Percentiles rank a stretch among this genome's conserved stretches.
Evolutionary conservation across 2,329 filamentous ascomycete genomes (phyloP).

Genomic region (Paraphaeosphaeria sporulosa): DNA sequence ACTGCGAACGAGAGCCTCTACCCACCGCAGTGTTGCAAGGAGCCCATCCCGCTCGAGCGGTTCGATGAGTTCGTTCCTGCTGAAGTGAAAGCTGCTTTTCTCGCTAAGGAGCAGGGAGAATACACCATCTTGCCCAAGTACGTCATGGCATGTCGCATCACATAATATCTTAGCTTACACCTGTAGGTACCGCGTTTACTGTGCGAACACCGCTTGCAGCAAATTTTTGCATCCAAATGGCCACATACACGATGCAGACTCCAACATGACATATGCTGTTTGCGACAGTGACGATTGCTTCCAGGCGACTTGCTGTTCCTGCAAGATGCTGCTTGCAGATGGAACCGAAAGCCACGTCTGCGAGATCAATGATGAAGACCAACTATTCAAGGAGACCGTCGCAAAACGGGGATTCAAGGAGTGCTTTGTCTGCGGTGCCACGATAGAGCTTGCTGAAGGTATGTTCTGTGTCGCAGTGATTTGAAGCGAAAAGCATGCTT

Average conservation of each 20-base stretch:
- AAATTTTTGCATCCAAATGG: constrained; percentile 32
- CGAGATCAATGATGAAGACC: constrained; percentile 28
- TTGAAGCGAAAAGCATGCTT: background rate
- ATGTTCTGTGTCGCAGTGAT: background rate
- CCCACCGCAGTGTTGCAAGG: constrained; percentile 38
- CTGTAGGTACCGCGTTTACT: constrained; percentile 39
- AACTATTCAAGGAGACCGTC: constrained; percentile 33
- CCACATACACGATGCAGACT: constrained; percentile 24
- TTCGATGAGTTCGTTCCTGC: constrained; percentile 31
- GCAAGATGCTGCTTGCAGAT: constrained; percentile 27
- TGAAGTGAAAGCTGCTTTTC: constrained; percentile 29
- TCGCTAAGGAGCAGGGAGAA: constrained; percentile 37
- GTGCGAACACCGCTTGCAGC: constrained; percentile 28
- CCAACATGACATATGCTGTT: constrained; percentile 27
- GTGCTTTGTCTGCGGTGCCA: constrained; percentile 35
- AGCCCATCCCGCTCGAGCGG: constrained; percentile 31
- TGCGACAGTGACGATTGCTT: constrained; percentile 32
- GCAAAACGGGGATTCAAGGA: constrained; percentile 38
- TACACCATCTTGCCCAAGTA: constrained; percentile 39
- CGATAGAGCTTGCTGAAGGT: constrained; percentile 37
- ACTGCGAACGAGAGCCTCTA: constrained; percentile 36
- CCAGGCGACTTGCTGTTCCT: constrained; percentile 33
- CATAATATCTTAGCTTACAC: constrained; percentile 1
- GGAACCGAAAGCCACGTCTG: constrained; percentile 28
- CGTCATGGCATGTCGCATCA: constrained; percentile 11